Evolutionary conservation across 1,284 basidiomycete genomes (phyloP).

Genomic region (Rugosomyces carneus): DNA sequence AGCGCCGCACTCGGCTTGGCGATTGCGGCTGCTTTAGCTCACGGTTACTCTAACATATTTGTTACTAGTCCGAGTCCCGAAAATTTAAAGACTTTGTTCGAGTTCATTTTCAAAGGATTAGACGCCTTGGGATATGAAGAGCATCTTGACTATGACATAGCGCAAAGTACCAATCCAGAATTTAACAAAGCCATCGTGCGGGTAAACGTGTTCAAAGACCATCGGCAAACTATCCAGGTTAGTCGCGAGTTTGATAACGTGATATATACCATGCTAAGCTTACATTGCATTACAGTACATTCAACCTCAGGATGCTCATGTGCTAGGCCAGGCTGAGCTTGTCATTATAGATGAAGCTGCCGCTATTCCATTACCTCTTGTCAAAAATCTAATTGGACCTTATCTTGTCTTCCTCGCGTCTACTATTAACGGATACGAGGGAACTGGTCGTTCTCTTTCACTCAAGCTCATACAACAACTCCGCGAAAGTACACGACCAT

Average conservation of each 20-base stretch:
- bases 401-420: conserved; percentile 98
- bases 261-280: too few relatives aligned
- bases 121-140: conserved; percentile 96
- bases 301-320: conserved; percentile 95
- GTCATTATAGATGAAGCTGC: conserved; percentile 99
- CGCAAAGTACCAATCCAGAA: conserved; percentile 90
- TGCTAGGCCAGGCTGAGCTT: conserved; percentile 95
- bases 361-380: conserved; percentile 93
- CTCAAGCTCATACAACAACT: conserved; percentile 98
- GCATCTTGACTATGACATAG: conserved; percentile 95
- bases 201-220: conserved; percentile 91
- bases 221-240: conserved; percentile 92
- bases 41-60: conserved; percentile 98
- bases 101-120: conserved; percentile 97
- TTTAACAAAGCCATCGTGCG: conserved; percentile 95
- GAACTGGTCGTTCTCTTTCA: conserved; percentile 94
- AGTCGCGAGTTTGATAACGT: too few relatives aligned
- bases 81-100: conserved; percentile 97
- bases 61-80: conserved; percentile 97
- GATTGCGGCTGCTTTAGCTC: conserved; percentile 88
- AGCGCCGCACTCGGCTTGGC: conserved; percentile 93
- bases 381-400: conserved; percentile 91
- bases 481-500: conserved; percentile 78
- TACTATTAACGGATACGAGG: conserved; percentile 99
- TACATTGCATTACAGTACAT: conserved; percentile 70